Base-by-base conservation (phyloP, 306 rosid species). In the Begonia masoniana region DNA sequence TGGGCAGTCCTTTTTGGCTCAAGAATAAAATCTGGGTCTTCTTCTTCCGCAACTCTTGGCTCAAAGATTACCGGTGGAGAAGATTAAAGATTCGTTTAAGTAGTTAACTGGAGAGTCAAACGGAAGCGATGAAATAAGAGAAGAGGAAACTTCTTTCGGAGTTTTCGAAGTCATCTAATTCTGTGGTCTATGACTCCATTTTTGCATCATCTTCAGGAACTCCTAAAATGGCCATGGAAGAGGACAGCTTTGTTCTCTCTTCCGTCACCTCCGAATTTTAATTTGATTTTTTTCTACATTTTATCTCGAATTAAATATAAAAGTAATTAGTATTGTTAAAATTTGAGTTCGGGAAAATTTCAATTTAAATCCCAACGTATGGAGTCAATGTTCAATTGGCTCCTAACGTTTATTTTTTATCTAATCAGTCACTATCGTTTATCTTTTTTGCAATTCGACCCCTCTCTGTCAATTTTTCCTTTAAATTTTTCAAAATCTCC, bases 61-160 rank as follows among this genome's bases (percentile, higher is more conserved):
- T 51, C 64, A 65, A 59, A 67, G 72, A 71, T 61, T 71, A 63
- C 63, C 59, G 68, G 26, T 51, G 69, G 74, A 55, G 76, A 78
- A 65, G 81, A 66, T 53, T 35, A 35, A 53, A 63, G 65, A 35
- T 74, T 26, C 46, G 50, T 55, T 47, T 57, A 9, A 50, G 62
- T 43, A 61, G 74, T 50, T 13, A 57, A 73, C 48, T 58, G 15
- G 47, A 51, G 68, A 68, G 64, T 48, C 47, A 39, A 71, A 54
- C 24, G 58, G 64, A 69, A 67, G 71, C 7, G 65, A 71, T 59
- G 67, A 77, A 77, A 81, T 47, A 66, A 60, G 36, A 62, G 58
- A 65, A 65, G 71, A 73, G 21, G 74, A 88, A 76, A 77, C 57
- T 66, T 76, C 56, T 82, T 82, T 65, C 78, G 82, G 83, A 78